Evolutionary conservation across 148 eudicot genomes (phyloP).

Genomic region (Chenopodium album): DNA sequence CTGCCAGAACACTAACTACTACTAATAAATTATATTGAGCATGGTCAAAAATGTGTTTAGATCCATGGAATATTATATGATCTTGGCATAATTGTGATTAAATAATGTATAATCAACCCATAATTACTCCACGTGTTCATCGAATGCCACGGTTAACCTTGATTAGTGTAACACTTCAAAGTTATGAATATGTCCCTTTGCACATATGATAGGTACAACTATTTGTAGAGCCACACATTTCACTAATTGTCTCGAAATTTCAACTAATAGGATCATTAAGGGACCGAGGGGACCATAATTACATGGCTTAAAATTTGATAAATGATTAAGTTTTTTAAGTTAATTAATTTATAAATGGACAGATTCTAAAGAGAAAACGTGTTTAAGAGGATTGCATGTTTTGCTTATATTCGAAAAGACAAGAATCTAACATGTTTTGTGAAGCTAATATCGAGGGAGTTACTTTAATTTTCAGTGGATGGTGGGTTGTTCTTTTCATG

Average conservation of each 20-base stretch:
- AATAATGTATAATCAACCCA: not conserved
- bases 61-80: slow-evolving; percentile 11
- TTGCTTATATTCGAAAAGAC: not conserved
- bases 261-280: slow-evolving; percentile 17
- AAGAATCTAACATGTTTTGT: slow-evolving; percentile 18
- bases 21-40: not conserved
- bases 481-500: not conserved
- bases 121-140: slow-evolving; percentile 8
- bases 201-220: not conserved
- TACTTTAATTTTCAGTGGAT: not conserved
- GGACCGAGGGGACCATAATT: slow-evolving; percentile 14
- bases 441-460: not conserved
- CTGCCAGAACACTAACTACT: no score
- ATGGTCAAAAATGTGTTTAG: slow-evolving; percentile 3
- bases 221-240: not conserved
- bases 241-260: slow-evolving; percentile 12
- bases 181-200: slow-evolving; percentile 11
- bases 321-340: not conserved
- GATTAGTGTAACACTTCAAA: slow-evolving; percentile 13
- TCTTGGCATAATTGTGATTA: not conserved
- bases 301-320: not conserved
- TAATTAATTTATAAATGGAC: slow-evolving; percentile 16
- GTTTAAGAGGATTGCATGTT: slow-evolving; percentile 6
- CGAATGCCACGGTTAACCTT: not conserved
- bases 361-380: slow-evolving; percentile 11